Conservation (phyloP, 148 eudicot species). For the Polygonum maritimum region DNA sequence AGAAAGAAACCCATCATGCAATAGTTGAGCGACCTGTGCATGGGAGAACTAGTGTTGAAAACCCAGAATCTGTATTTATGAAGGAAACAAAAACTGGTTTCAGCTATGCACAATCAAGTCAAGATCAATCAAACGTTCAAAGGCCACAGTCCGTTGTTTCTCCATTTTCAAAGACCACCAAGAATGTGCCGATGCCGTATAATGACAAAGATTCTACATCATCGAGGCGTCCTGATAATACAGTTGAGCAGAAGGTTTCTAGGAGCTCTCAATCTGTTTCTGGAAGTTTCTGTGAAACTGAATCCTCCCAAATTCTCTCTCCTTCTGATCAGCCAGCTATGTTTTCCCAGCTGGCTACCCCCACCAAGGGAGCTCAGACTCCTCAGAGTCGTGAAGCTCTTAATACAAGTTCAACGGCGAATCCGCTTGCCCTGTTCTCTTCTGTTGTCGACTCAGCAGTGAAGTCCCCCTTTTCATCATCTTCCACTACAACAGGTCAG, state of each 20-base stretch:
- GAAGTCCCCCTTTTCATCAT: constrained; percentile 15
- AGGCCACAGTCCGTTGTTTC: constrained; percentile 17
- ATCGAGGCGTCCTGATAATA: constrained; percentile 19
- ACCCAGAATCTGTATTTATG: constrained; percentile 13
- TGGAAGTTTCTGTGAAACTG: constrained; percentile 19
- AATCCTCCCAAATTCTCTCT: constrained; percentile 13
- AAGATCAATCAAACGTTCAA: constrained; percentile 15
- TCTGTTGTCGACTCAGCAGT: constrained; percentile 17
- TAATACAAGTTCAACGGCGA: constrained; percentile 16
- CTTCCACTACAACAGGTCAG: constrained; percentile 21
- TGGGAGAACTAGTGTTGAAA: constrained; percentile 12
- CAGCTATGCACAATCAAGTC: constrained; percentile 16
- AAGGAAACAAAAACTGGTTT: constrained; percentile 16
- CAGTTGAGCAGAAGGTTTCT: constrained; percentile 15
- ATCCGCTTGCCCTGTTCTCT: constrained; percentile 19
- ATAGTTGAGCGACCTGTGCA: constrained; percentile 20
- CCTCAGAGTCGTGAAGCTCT: constrained; percentile 14
- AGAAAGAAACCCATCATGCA: constrained; percentile 15
- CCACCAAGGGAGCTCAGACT: constrained; percentile 18
- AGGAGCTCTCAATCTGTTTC: constrained; percentile 21
- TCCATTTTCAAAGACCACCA: constrained; percentile 20
- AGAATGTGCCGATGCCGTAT: constrained; percentile 20
- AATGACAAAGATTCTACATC: constrained; percentile 16
- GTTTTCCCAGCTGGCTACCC: constrained; percentile 18
- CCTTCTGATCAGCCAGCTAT: constrained; percentile 16